Evolutionary conservation across 306 rosid species (phyloP).

Genomic region (Senna tora): DNA sequence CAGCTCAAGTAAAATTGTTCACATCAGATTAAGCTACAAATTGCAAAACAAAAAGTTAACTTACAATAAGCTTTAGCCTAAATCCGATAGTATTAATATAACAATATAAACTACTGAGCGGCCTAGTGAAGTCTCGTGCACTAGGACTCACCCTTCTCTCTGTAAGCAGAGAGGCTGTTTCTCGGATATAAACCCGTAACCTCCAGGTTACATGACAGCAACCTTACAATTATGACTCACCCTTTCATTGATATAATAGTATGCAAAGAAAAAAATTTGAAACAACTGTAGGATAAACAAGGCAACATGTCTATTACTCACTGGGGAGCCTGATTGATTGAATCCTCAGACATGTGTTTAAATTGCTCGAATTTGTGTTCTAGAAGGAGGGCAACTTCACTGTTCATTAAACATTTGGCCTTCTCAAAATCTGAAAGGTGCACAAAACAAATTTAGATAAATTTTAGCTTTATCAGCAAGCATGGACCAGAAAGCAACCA

Average conservation of each 20-base stretch:
- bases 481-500: background rate
- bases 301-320: background rate
- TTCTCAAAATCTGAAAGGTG: slow-evolving; percentile 39
- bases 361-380: slow-evolving; percentile 44
- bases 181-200: too few species aligned
- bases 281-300: background rate
- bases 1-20: background rate
- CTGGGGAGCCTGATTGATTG: slow-evolving; percentile 34
- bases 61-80: too few species aligned
- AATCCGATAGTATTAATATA: background rate
- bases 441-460: background rate
- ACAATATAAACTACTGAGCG: too few species aligned
- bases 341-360: slow-evolving; percentile 29
- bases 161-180: too few species aligned
- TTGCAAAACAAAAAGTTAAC: background rate
- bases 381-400: slow-evolving; percentile 44
- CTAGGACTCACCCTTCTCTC: too few species aligned
- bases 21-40: background rate
- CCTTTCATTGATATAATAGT: background rate
- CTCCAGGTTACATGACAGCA: too few species aligned
- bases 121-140: too few species aligned
- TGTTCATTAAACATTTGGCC: slow-evolving; percentile 47
- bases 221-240: too few species aligned
- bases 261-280: background rate
- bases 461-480: background rate